Base-by-base conservation (phyloP, 331 rosid species). In the Pyracantha coccinea region DNA sequence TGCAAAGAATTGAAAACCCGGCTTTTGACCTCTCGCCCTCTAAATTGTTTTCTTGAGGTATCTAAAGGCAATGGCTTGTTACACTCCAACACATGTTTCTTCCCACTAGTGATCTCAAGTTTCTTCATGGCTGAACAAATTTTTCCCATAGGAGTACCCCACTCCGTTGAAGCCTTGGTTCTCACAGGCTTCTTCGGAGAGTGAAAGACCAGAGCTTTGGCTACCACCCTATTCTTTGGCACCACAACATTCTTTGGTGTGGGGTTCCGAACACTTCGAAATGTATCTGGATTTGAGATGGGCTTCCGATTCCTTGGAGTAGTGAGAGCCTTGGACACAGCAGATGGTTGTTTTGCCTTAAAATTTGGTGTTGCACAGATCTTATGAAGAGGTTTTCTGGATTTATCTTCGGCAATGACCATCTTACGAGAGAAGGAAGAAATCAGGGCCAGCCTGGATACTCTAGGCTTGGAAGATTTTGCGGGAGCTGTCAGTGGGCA, bases 401-500 rank as follows among this genome's bases (percentile, higher is more conserved):
- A 78, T 72, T 79, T 86, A 69, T 41, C 86, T 45, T 79, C 78
- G 35, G 75, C 79, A 52, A 81, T 82, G 8, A 31, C 68, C 66
- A 80, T 71, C 78, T 85, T 87, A 62, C 79, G 84, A n/a, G 96
- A 85, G 72, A 90, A 21, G 4, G 96, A 94, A 61, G 97, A 89
- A 71, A 92, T 81, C 52, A 85, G 50, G 33, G 85, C 90, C 86
- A 89, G 73, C 85, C 96, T 90, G 68, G 99, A 75, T 69, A 90
- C 80, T 86, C 93, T 87, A 79, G 93, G 62, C 86, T 80, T 89
- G 3, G 92, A 83, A 52, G 87, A 69, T 76, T 92, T 95, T 58
- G 97, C 84, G 8, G 97, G 97, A 79, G 91, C 99, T 24, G 97
- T 87, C 35, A 24, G 89, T 55, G 99, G 97, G 75, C 96, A 92